Conservation (phyloP, 768 basidiomycete genomes). For the Strobilomyces dryophilus region DNA sequence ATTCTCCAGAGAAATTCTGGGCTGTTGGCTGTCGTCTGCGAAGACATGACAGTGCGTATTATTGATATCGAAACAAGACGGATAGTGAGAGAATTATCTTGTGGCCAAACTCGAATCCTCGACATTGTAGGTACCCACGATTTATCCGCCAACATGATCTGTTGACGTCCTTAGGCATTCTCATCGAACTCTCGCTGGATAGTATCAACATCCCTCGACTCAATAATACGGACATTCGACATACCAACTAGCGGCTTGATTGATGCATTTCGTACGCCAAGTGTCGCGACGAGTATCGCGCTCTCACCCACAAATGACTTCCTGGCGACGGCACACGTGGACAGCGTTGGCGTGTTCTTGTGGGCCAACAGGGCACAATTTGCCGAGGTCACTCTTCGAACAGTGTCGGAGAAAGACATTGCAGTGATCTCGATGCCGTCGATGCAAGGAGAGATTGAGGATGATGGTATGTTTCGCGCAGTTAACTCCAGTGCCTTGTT, state of each 20-base stretch:
- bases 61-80: conserved; percentile 88
- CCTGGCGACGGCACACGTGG: conserved; percentile 90
- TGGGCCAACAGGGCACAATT: conserved; percentile 99
- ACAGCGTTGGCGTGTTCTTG: conserved; percentile 91
- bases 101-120: conserved; percentile 75
- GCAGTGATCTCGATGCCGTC: conserved; percentile 71
- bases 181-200: conserved; percentile 96
- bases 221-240: conserved; percentile 91
- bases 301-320: conserved; percentile 97
- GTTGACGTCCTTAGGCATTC: conserved; percentile 59
- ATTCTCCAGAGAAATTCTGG: conserved; percentile 81
- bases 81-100: conserved; percentile 80
- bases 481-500: not conserved
- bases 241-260: conserved; percentile 90
- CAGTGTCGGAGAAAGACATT: conserved; percentile 73
- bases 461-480: conserved; percentile 55
- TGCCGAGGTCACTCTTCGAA: conserved; percentile 74
- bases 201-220: conserved; percentile 82
- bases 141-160: not conserved
- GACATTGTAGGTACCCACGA: conserved; percentile 64
- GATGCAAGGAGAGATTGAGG: conserved; percentile 77
- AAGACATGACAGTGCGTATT: conserved; percentile 81
- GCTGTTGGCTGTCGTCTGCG: conserved; percentile 77
- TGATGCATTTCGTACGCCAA: conserved; percentile 85
- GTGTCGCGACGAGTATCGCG: conserved; percentile 82